phyloP scores from a whole-genome alignment of 306 rosid genomes.

The Senna siamea region DNA sequence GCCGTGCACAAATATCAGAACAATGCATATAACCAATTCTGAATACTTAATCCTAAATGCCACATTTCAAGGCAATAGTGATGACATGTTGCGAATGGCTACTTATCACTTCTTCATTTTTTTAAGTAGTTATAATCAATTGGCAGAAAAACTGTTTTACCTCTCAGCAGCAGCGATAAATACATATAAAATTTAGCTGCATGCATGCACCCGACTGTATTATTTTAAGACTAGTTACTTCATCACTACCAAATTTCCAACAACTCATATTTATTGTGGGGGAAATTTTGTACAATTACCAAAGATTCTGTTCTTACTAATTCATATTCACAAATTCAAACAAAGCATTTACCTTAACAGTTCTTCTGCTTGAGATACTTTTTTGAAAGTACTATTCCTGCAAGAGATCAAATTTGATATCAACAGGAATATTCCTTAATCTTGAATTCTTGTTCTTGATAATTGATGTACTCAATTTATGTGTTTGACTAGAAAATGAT shows the following conservation, averaged over 20 bases:
- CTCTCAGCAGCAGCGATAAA: neutral
- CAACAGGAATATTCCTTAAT: neutral
- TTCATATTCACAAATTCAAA: slow-evolving; percentile 26
- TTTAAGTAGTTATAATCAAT: neutral
- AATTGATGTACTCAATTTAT: neutral
- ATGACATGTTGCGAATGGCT: slow-evolving; percentile 4
- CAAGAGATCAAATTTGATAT: slow-evolving; percentile 37
- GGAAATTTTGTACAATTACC: slow-evolving; percentile 12
- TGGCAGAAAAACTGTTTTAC: neutral
- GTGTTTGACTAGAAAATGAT: slow-evolving; percentile 11
- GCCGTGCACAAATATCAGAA: neutral
- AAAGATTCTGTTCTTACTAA: slow-evolving; percentile 18
- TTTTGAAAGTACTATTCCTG: slow-evolving; percentile 60
- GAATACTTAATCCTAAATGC: neutral
- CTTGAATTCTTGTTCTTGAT: neutral
- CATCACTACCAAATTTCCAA: neutral
- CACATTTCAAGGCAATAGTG: neutral
- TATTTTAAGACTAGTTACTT: slow-evolving; percentile 8
- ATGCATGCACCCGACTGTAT: neutral
- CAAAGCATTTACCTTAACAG: slow-evolving; percentile 66
- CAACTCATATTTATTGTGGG: neutral
- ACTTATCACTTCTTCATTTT: neutral
- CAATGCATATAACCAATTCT: neutral
- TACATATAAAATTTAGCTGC: slow-evolving; percentile 1
- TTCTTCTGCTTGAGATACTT: slow-evolving; percentile 69